Base-by-base conservation (phyloP, 306 rosid species). In the Senna tora region DNA sequence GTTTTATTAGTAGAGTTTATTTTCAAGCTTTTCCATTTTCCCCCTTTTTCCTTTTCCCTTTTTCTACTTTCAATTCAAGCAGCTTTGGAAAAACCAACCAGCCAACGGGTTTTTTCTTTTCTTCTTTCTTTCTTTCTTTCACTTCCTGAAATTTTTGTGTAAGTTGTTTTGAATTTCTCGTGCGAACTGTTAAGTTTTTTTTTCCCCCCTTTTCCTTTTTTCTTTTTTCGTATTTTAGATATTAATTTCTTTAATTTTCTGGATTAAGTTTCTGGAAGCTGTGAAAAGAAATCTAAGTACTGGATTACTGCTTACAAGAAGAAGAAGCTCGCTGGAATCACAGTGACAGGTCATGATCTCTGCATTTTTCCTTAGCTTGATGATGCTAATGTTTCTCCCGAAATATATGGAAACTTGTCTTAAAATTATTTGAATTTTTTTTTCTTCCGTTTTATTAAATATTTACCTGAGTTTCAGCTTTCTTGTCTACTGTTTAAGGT, bases 41-140 rank as follows among this genome's bases (percentile, higher is more conserved):
- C 2, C 32, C 16, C 13, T 0, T 58, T 58, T 59, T 9, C 25
- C 22, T 34, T 34, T 59, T 34, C 25, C 71, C 77, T 54, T 74
- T 84, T 82, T 64, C 78, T 72, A 32, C 82, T 63, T 69, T 62
- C 87, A 80, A 86, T 83, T 89, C 92, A 69, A 83, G 83, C 78
- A 78, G 77, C 79, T 74, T 82, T 74, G 81, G 74, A 71, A 85
- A 84, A 84, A 81, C 80, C 81, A 75, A 83, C 78, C 74, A 49
- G 74, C 80, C 76, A 87, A 75, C 84, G 30, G 69, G 49, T 71
- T 77, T 78, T 69, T 72, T 52, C 76, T 41, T 71, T 77, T 74
- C 65, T 72, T 56, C 82, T n/a, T n/a, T n/a, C n/a, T 80, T 73
- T 75, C 76, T 41, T 71, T 77, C 76, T 69, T 72, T 56, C 82